Percentiles rank a stretch among this genome's conserved stretches.
These are phyloP conservation scores for Globisporangium solare DNA, from an alignment of 352 stramenopile genomes.

Conservation along the genomic window DNA sequence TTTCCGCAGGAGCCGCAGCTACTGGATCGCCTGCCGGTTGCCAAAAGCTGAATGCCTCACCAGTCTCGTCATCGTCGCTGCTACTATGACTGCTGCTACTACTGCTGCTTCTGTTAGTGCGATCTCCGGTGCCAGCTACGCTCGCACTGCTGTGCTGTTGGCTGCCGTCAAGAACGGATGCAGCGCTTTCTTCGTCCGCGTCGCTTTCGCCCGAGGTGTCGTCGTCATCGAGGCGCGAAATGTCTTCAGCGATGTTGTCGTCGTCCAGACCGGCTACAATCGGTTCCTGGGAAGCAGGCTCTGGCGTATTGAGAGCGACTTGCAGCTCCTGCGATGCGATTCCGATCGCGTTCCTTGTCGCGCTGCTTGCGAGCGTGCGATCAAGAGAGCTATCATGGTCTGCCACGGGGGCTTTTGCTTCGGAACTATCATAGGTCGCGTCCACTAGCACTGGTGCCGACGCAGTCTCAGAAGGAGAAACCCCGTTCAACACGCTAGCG, in stretches of 20 bases:
- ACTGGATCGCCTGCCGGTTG: background rate
- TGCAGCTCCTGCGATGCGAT: too few species aligned
- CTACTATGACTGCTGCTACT: conserved; percentile 3
- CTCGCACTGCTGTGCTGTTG: background rate
- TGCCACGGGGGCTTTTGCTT: too few species aligned
- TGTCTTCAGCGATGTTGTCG: conserved; percentile 37
- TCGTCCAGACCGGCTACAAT: conserved; percentile 8
- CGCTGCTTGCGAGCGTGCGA: background rate
- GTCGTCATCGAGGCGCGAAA: conserved; percentile 9
- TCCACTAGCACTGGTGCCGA: background rate
- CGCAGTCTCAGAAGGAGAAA: background rate
- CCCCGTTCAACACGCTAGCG: background rate
- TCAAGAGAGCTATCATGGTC: background rate
- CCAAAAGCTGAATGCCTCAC: conserved; percentile 10
- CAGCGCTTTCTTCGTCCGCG: conserved; percentile 8
- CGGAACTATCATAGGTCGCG: too few species aligned
- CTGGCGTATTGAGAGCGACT: too few species aligned
- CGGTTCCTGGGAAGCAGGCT: background rate
- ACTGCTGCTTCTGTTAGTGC: background rate
- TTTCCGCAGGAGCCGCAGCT: background rate
- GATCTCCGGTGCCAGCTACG: background rate
- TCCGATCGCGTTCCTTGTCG: background rate
- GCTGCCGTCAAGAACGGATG: background rate
- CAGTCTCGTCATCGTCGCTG: background rate
- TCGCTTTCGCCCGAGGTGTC: conserved; percentile 2